These are phyloP conservation scores for Talaromyces sp. DNA, from an alignment of 2,329 filamentous ascomycete genomes.

Conservation along the genomic window DNA sequence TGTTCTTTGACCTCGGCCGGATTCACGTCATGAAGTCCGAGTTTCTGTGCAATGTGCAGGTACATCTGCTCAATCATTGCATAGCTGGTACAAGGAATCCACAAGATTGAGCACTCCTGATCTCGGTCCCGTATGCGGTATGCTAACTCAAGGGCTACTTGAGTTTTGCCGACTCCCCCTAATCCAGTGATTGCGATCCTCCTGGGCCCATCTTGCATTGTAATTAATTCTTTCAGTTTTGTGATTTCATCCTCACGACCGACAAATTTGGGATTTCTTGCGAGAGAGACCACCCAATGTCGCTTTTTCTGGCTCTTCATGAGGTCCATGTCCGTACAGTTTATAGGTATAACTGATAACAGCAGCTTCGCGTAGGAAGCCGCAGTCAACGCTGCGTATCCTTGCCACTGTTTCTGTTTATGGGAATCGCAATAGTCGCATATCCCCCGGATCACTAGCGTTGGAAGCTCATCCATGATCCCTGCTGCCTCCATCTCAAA, in stretches of 20 bases:
- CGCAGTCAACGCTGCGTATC: slow-evolving; percentile 25
- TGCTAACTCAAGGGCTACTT: slow-evolving; percentile 15
- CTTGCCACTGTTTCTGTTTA: slow-evolving; percentile 32
- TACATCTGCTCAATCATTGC: slow-evolving; percentile 13
- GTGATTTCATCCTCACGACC: slow-evolving; percentile 12
- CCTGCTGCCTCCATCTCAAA: slow-evolving; percentile 22
- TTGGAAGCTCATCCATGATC: slow-evolving; percentile 24
- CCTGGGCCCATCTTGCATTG: not conserved
- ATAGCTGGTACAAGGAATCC: slow-evolving; percentile 8
- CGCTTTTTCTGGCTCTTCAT: not conserved
- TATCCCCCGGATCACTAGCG: slow-evolving; percentile 35
- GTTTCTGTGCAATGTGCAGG: slow-evolving; percentile 5
- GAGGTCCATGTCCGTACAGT: not conserved
- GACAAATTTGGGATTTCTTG: slow-evolving; percentile 12
- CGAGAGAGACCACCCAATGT: slow-evolving; percentile 17
- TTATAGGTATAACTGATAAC: not conserved
- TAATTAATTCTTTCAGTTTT: slow-evolving; percentile 6
- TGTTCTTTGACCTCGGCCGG: slow-evolving; percentile 6
- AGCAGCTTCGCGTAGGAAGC: slow-evolving; percentile 19
- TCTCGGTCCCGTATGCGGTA: slow-evolving; percentile 1
- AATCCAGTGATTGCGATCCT: slow-evolving; percentile 12
- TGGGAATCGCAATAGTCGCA: slow-evolving; percentile 32
- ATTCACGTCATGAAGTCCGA: slow-evolving; percentile 4
- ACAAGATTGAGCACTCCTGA: slow-evolving; percentile 7
- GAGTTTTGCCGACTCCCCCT: slow-evolving; percentile 16